Evolutionary conservation across 2,329 filamentous ascomycete genomes (phyloP).

Genomic region (Phialophora verrucosa): DNA sequence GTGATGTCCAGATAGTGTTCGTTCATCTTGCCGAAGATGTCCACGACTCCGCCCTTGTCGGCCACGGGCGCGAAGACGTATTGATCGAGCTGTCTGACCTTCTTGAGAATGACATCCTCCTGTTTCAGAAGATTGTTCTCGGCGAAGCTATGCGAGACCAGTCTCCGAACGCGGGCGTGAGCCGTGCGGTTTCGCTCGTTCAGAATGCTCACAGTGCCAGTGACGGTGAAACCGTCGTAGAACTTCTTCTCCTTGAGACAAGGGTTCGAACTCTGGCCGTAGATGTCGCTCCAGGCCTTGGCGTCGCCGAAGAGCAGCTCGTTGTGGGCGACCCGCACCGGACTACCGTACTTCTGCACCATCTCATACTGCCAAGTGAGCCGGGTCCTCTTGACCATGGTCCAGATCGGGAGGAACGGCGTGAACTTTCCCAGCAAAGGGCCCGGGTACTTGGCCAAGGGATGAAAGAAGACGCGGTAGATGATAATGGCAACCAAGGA

Average conservation of each 20-base stretch:
- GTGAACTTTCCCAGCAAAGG: too few species aligned
- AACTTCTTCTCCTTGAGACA: conserved; percentile 26
- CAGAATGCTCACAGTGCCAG: conserved; percentile 16
- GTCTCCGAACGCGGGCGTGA: conserved; percentile 42
- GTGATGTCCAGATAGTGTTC: conserved; percentile 25
- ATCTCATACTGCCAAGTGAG: too few species aligned
- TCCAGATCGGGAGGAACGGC: too few species aligned
- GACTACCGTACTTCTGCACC: too few species aligned
- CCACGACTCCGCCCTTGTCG: conserved; percentile 9
- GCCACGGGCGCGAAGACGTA: conserved; percentile 18
- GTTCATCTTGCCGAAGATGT: conserved; percentile 19
- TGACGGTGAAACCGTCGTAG: conserved; percentile 25
- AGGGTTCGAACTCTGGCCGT: conserved; percentile 20
- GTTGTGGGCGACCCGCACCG: too few species aligned
- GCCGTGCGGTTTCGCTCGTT: conserved; percentile 33
- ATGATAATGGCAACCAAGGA: too few species aligned
- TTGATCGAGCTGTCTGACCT: conserved; percentile 8
- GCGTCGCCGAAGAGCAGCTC: too few species aligned
- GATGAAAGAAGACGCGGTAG: too few species aligned
- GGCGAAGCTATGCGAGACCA: conserved; percentile 51
- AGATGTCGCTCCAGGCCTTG: too few species aligned
- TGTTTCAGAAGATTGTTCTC: conserved; percentile 21
- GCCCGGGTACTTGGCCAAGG: too few species aligned
- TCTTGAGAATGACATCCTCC: conserved; percentile 17
- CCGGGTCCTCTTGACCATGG: too few species aligned